phyloP scores from a whole-genome alignment of 495 filamentous ascomycete species.

The Ascobolus immersus region DNA sequence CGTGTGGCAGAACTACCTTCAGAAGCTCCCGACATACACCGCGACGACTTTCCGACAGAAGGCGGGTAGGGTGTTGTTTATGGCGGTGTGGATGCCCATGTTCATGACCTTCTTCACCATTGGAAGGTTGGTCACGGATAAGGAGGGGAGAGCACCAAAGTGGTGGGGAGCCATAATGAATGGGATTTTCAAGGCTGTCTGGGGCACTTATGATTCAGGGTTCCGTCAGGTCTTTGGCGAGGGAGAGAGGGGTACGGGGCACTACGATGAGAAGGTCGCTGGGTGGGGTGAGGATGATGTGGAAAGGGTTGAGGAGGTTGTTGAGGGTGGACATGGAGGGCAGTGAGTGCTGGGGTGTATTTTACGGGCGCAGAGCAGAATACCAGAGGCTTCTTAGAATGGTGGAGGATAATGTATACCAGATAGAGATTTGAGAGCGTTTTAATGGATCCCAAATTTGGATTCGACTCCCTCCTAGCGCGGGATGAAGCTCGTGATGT shows the following conservation, averaged over 20 bases:
- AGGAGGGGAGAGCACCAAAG: conserved; percentile 35
- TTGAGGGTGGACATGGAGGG: too few relatives aligned
- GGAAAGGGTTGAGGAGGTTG: conserved; percentile 8
- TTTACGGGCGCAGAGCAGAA: too few relatives aligned
- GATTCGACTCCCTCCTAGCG: too few relatives aligned
- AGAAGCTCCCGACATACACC: conserved; percentile 37
- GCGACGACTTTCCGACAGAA: conserved; percentile 39
- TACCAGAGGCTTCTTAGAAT: too few relatives aligned
- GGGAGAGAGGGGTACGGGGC: conserved; percentile 37
- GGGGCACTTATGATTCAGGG: conserved; percentile 47
- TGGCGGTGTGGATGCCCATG: conserved; percentile 33
- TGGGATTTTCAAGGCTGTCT: conserved; percentile 30
- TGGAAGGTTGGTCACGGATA: conserved; percentile 26
- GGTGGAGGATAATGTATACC: too few relatives aligned
- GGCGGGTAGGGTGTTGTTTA: conserved; percentile 35
- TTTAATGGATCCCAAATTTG: too few relatives aligned
- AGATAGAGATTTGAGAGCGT: too few relatives aligned
- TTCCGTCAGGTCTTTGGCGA: conserved; percentile 54
- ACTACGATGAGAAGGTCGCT: neutral
- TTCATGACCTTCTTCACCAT: conserved; percentile 26
- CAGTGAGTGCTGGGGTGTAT: too few relatives aligned
- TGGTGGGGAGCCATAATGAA: conserved; percentile 34
- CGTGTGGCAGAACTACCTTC: conserved; percentile 47
- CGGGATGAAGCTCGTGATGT: too few relatives aligned
- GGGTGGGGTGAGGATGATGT: conserved; percentile 2